Conservation (phyloP, 345 rosid genomes). For the Hirschfeldia incana region DNA sequence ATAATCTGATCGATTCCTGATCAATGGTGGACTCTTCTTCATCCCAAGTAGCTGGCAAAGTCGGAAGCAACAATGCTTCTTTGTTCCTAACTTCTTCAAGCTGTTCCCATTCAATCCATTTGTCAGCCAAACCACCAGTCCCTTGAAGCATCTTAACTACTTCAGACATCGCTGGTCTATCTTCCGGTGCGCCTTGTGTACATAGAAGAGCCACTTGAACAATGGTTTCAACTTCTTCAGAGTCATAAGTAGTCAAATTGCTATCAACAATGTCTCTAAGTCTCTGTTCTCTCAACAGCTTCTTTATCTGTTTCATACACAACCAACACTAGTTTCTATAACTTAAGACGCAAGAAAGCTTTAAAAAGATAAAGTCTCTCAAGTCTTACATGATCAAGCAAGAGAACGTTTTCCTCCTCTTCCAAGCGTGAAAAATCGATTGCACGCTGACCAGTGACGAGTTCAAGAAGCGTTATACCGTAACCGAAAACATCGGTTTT, state of each 20-base stretch:
- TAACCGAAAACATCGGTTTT: conserved; percentile 91
- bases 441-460: conserved; percentile 89
- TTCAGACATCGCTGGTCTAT: conserved; percentile 69
- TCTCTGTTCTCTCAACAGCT: conserved; percentile 68
- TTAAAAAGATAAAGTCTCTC: background rate
- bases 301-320: conserved; percentile 58
- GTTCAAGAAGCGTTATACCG: conserved; percentile 87
- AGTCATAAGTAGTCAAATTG: conserved; percentile 53
- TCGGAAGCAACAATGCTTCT: conserved; percentile 49
- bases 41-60: conserved; percentile 62
- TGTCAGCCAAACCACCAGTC: conserved; percentile 63
- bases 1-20: conserved; percentile 80
- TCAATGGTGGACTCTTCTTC: conserved; percentile 69
- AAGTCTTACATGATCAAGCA: conserved; percentile 81
- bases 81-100: conserved; percentile 61
- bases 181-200: conserved; percentile 76
- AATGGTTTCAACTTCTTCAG: conserved; percentile 67
- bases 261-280: conserved; percentile 73
- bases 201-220: conserved; percentile 82
- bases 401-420: conserved; percentile 89
- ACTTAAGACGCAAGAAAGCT: background rate
- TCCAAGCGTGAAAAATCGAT: conserved; percentile 80
- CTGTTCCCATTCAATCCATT: conserved; percentile 79
- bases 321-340: conserved; percentile 6
- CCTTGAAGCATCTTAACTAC: conserved; percentile 84